Conservation (phyloP, 116 monocot species). For the Posidonia oceanica region DNA sequence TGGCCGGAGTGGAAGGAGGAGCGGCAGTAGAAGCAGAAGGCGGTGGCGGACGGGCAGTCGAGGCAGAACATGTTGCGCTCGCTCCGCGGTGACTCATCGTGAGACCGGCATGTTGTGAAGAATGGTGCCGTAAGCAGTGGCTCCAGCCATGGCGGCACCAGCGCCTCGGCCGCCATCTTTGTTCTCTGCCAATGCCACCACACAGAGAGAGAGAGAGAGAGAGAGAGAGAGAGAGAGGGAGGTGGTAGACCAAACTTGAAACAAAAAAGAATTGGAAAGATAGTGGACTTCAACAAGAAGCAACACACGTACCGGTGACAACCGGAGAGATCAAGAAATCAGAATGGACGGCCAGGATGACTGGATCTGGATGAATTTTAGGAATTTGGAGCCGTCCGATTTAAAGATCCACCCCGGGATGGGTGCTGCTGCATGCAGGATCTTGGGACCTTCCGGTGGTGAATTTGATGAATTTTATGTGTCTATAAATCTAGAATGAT, state of each 20-base stretch:
- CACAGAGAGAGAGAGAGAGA: no score
- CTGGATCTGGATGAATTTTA: no score
- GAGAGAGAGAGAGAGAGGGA: constrained; percentile 1
- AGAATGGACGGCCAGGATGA: no score
- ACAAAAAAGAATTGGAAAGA: background rate
- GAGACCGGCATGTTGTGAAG: constrained; percentile 51
- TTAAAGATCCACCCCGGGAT: no score
- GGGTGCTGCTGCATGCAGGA: no score
- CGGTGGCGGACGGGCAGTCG: constrained; percentile 44
- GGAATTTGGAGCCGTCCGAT: no score
- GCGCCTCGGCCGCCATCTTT: constrained; percentile 12
- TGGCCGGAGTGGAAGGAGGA: constrained; percentile 59
- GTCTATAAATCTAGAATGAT: no score
- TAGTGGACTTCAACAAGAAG: background rate
- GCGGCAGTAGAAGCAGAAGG: constrained; percentile 91
- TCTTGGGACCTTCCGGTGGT: no score
- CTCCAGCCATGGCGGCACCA: constrained; percentile 88
- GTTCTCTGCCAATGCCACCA: no score
- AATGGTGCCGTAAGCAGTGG: constrained; percentile 55
- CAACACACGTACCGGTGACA: no score
- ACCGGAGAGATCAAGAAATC: no score
- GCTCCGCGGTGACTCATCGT: constrained; percentile 52
- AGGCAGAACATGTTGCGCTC: constrained; percentile 95
- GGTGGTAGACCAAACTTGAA: background rate
- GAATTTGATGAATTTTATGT: no score